Evolutionary conservation across 2,329 filamentous ascomycete species (phyloP), one percentile per base, ranked within the genome.

Genomic region (Alternaria atra): DNA sequence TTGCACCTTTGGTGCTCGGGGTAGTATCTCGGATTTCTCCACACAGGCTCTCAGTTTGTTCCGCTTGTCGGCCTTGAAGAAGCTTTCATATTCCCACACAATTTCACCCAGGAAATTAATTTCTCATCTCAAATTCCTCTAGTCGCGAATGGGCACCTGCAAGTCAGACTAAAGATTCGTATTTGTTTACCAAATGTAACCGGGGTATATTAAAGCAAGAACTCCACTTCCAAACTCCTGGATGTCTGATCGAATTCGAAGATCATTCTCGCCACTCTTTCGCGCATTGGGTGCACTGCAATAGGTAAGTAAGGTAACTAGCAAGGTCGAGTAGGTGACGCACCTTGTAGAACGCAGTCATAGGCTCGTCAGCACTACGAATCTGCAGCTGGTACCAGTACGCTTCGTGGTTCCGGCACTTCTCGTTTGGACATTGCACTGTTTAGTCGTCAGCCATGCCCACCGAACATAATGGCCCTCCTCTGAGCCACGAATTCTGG

Each of bases 331-430:
- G 5, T 6, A 8, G 25, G 27, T 25, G 40, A 13, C 20, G 20
- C 42, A 92, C 91, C 87, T 93, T 95, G 82, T 90, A 96, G 81
- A 98, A 98, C 62, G 89, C 94, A 68, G 95, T 99, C 91, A 97
- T 97, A 62, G 95, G 95, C 85, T 99, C 95, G 82, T 99, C 95
- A 53, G 95, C 95, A 84, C 93, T 97, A 71, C 95, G 89, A 81
- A 98, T 98, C 85, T 99, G 95, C 71, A 98, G 89, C 84, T 97
- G 93, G 84, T 94, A 97, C 83, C 94, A 98, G 66, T 94, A 96
- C 4, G 95, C 95, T 82, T 93, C 89, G 62, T 88, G 86, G 65
- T 93, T 93, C 74, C 91, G 86, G 83, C 95, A 99, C 58, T 85
- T 85, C 40, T 93, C 89, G 64, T 89, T 89, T 27, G 91, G 89